Base-by-base conservation (phyloP, 2,329 filamentous ascomycete species). In the Ophiostoma australiae region DNA sequence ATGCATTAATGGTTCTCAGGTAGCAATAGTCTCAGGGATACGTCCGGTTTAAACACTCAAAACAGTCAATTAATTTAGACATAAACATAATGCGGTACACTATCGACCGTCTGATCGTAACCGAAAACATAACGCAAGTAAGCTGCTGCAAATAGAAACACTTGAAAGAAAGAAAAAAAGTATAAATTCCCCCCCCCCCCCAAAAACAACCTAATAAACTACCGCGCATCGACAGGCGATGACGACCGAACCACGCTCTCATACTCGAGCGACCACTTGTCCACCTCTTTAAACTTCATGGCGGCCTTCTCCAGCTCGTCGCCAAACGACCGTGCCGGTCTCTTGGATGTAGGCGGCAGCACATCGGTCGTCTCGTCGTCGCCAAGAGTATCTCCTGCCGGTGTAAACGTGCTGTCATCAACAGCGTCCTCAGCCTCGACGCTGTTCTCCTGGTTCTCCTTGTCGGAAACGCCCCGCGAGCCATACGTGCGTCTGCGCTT, bases 251-350 rank as follows among this genome's bases (percentile, higher is more conserved):
- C 84, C 68, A 88, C 83, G 74, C 89, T 87, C 80, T 91, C 89
- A 78, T 86, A 91, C 69, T 88, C 87, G 73, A 91, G 79, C 79
- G 89, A 83, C 88, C 88, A 91, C 79, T 84, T 82, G 77, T 91
- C 89, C 58, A 91, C 89, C 79, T 91, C 89, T 77, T 86, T 83
- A 75, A 91, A 91, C 79, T 90, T 90, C 77, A 81, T 84, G 11
- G 82, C 82, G 58, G 87, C 86, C 68, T 83, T 81, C 78, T 86
- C 86, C 73, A 91, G 80, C 81, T 89, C 87, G 61, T 84, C 74
- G 52, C 74, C 74, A 72, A 74, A 72, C 58, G 69, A 67, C 39
- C 72, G 74, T 4, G 23, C 15, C 8, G 41, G 17, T 44, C 55
- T 63, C 78, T 3, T 39, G 5, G 70, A 27, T 7, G 52, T 39